Percentiles rank a stretch among this genome's conserved stretches.
Conservation (phyloP, 495 filamentous ascomycete species). For the Trypethelium eluteriae region DNA sequence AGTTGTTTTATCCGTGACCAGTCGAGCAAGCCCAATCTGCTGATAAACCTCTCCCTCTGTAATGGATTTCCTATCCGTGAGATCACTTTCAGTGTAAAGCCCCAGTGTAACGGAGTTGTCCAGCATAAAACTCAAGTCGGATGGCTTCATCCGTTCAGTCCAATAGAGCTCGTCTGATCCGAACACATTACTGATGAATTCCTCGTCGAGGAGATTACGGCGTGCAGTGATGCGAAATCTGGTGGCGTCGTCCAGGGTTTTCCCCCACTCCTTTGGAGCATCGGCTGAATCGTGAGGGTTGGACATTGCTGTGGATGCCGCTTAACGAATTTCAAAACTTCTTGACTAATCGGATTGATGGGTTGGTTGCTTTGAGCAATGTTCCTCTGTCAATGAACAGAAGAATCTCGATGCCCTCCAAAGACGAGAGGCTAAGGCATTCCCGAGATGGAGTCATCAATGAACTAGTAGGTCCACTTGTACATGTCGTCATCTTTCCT, state of each 20-base stretch:
- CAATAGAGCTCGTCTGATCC: constrained; percentile 30
- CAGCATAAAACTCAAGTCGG: constrained; percentile 24
- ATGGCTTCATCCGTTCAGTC: constrained; percentile 22
- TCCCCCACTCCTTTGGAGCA: not conserved
- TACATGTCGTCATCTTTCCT: too few relatives aligned
- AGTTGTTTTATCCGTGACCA: constrained; percentile 58
- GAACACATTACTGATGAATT: constrained; percentile 32
- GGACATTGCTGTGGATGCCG: too few relatives aligned
- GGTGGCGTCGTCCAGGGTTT: not conserved
- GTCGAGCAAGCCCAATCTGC: constrained; percentile 53
- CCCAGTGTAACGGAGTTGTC: constrained; percentile 31
- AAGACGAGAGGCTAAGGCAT: not conserved
- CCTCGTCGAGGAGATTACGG: constrained; percentile 17
- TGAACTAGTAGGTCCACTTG: not conserved
- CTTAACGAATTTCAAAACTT: too few relatives aligned
- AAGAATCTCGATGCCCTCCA: too few relatives aligned
- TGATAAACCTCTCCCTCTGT: constrained; percentile 7
- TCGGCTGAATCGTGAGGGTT: too few relatives aligned
- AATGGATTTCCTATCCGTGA: not conserved
- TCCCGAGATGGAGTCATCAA: not conserved
- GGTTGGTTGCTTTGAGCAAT: too few relatives aligned
- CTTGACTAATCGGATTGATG: too few relatives aligned
- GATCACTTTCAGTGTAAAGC: constrained; percentile 25
- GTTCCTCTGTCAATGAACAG: too few relatives aligned
- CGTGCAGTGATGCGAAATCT: constrained; percentile 27